These are phyloP conservation scores for Syzygium oleosum DNA, from an alignment of 345 rosid species.

Conservation along the genomic window DNA sequence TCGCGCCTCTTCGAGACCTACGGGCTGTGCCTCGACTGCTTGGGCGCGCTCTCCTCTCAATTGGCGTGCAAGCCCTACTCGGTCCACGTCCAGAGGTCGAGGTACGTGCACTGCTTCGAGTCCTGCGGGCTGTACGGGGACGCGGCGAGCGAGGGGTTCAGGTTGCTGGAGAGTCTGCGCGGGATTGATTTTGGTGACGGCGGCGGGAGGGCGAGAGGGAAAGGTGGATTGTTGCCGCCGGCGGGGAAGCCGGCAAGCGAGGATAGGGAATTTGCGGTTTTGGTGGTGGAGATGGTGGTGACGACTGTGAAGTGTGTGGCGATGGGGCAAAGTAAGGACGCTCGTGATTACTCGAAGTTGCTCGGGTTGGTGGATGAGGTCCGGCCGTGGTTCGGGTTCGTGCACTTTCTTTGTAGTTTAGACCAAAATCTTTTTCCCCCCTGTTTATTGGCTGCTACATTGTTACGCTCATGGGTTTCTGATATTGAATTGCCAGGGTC, in stretches of 20 bases:
- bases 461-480: background rate
- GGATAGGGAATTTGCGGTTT: slow-evolving; percentile 40
- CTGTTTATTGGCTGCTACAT: too few relatives aligned
- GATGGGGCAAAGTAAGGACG: slow-evolving; percentile 27
- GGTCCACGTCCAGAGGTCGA: slow-evolving; percentile 41
- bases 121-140: slow-evolving; percentile 39
- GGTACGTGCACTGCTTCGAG: slow-evolving; percentile 45
- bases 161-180: slow-evolving; percentile 43
- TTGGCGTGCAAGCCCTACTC: slow-evolving; percentile 51
- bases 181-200: slow-evolving; percentile 10
- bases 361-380: slow-evolving; percentile 54
- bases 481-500: slow-evolving; percentile 26
- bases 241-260: slow-evolving; percentile 12
- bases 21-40: slow-evolving; percentile 56
- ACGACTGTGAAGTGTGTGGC: slow-evolving; percentile 43
- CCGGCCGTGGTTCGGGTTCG: slow-evolving; percentile 62
- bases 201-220: background rate
- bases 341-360: slow-evolving; percentile 23
- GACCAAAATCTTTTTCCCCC: background rate
- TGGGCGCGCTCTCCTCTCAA: slow-evolving; percentile 59
- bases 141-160: slow-evolving; percentile 31
- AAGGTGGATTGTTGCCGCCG: slow-evolving; percentile 20
- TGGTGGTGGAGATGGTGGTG: slow-evolving; percentile 50
- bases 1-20: slow-evolving; percentile 38
- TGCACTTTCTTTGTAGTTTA: background rate